Evolutionary conservation across 192 early-diverging fungal species (phyloP).

Genomic region (Radiomyces spectabilis): DNA sequence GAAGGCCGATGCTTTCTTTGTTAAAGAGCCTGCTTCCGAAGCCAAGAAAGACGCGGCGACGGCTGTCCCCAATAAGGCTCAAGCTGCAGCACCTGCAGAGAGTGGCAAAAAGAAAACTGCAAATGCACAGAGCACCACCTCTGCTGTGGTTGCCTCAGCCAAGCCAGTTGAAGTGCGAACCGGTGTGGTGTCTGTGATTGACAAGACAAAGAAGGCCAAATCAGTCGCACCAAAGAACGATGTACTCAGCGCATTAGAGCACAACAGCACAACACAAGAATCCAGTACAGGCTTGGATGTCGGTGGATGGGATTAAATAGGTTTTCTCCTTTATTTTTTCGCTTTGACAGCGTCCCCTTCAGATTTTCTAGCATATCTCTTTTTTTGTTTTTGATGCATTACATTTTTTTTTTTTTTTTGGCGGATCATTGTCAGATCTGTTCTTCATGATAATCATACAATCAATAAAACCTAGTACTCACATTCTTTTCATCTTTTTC

Average conservation of each 20-base stretch:
- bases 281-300: not conserved
- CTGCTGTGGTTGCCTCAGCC: not conserved
- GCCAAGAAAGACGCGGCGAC: not conserved
- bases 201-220: slow-evolving; percentile 1
- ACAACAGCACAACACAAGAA: not conserved
- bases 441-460: too few relatives aligned
- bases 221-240: not conserved
- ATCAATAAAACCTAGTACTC: too few relatives aligned
- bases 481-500: too few relatives aligned
- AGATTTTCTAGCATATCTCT: too few relatives aligned
- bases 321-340: too few relatives aligned
- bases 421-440: too few relatives aligned
- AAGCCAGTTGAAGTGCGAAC: not conserved
- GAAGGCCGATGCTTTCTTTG: not conserved
- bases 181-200: not conserved
- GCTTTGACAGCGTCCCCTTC: too few relatives aligned
- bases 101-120: not conserved
- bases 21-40: not conserved
- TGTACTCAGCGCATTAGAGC: not conserved
- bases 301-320: slow-evolving; percentile 6
- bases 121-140: not conserved
- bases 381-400: too few relatives aligned
- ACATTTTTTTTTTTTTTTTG: too few relatives aligned
- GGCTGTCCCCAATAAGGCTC: not conserved
- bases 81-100: not conserved